A percentile compares a stretch with the other conserved stretches of the same genome.
These are phyloP conservation scores for Leccinellum rugosiceps DNA, from an alignment of 768 basidiomycete species.

Conservation along the genomic window DNA sequence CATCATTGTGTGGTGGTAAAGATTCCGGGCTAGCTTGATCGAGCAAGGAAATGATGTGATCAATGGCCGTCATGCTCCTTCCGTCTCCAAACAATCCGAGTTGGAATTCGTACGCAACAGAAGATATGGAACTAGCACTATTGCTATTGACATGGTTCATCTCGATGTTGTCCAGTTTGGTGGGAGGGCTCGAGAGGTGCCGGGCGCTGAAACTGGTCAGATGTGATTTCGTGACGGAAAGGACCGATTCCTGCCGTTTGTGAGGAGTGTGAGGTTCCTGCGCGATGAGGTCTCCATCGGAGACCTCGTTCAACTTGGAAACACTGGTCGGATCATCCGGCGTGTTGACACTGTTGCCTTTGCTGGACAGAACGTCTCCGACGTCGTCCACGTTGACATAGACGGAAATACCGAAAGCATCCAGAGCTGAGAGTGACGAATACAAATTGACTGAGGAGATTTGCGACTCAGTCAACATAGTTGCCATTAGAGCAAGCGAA, in stretches of 20 bases:
- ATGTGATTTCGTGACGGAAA: neutral
- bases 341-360: neutral
- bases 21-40: slow-evolving; percentile 24
- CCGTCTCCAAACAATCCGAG: slow-evolving; percentile 25
- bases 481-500: neutral
- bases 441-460: slow-evolving; percentile 6
- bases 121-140: slow-evolving; percentile 23
- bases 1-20: neutral
- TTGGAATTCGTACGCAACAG: slow-evolving; percentile 26
- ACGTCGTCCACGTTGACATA: slow-evolving; percentile 11
- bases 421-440: slow-evolving; percentile 15
- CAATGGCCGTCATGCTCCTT: slow-evolving; percentile 21
- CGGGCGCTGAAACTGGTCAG: neutral
- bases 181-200: slow-evolving; percentile 16
- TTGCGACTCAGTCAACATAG: neutral
- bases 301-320: neutral
- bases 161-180: slow-evolving; percentile 13
- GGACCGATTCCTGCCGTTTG: slow-evolving; percentile 14
- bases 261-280: slow-evolving; percentile 1
- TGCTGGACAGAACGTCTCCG: neutral
- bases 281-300: slow-evolving; percentile 1
- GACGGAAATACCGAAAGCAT: slow-evolving; percentile 18
- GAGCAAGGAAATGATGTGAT: slow-evolving; percentile 27
- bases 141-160: slow-evolving; percentile 13
- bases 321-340: neutral